Evolutionary conservation across 805 yeast genomes (phyloP), one percentile per base, ranked within the genome.

Genomic region (Pichia insulana): DNA sequence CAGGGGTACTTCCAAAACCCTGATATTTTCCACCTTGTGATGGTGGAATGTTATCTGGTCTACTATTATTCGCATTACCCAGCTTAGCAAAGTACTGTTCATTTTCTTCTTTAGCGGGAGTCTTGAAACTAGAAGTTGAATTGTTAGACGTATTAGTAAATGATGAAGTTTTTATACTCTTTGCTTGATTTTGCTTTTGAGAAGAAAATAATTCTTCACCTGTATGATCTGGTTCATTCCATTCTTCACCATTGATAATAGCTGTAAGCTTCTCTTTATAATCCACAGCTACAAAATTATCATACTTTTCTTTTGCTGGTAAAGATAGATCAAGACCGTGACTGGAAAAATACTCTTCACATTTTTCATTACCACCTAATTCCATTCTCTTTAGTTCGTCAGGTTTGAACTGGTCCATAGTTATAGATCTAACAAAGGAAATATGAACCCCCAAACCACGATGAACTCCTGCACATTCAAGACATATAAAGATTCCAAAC

Each of bases 371-470:
- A 18, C 98, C 98, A 44, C 98, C 98, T 46, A 77, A 65, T 57
- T 90, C 97, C 97, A 92, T 90, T 46, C 94, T 70, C 50, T 75
- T 65, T 44, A 89, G 71, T 61, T 92, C 98, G 33, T 89, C 96
- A 4, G 87, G 81, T 67, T 90, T 92, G 70, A 94, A 92, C 67
- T 88, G 97, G 64, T 92, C 98, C 98, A 92, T 92, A 7, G 97
- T 92, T 53, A 92, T 89, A 22, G 95, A 83, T 59, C 98, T 74
- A 30, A 92, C 97, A 68, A 92, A 92, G 34, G 97, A 89, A 44
- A 92, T 80, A 61, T 92, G 98, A 34, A 92, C 98, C 32, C 98
- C 98, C 37, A 92, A 69, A 11, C 97, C 95, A 62, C 95, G 74
- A 62, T 92, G 99, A 43, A 83, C 70, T 36, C 99, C 99, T 16